phyloP scores from a whole-genome alignment of 1,284 basidiomycete genomes.

The Megacollybia platyphylla region DNA sequence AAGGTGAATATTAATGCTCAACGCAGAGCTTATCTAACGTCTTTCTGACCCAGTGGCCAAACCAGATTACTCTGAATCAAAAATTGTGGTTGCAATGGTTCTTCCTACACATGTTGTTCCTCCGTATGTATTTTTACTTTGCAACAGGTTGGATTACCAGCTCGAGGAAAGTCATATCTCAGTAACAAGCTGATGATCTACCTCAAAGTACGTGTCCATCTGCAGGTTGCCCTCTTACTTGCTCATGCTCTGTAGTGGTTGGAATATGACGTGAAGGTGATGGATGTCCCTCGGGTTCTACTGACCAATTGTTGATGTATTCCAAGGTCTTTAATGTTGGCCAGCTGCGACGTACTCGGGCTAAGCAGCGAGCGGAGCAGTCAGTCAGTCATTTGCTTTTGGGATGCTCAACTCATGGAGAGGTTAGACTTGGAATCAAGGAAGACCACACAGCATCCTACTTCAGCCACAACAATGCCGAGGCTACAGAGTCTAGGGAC shows the following conservation, averaged over 20 bases:
- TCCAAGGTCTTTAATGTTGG: conserved; percentile 95
- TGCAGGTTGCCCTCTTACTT: conserved; percentile 1
- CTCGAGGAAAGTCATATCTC: conserved; percentile 76
- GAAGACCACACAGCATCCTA: conserved; percentile 89
- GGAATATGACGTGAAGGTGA: conserved; percentile 91
- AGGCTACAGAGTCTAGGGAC: conserved; percentile 73
- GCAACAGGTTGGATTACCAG: conserved; percentile 63
- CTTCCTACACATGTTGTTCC: conserved; percentile 13
- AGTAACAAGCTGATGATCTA: conserved; percentile 80
- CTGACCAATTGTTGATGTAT: conserved; percentile 2
- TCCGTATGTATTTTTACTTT: conserved; percentile 14
- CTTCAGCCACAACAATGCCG: conserved; percentile 81
- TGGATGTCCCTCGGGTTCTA: conserved; percentile 1
- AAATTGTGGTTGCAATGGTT: conserved; percentile 98
- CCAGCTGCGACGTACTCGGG: conserved; percentile 83
- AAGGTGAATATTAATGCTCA: conserved; percentile 34
- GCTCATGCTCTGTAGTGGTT: conserved; percentile 63
- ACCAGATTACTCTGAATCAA: conserved; percentile 96
- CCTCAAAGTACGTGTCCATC: conserved; percentile 38
- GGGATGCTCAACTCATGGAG: background rate
- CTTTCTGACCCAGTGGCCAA: conserved; percentile 56
- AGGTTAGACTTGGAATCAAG: conserved; percentile 55
- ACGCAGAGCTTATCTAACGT: conserved; percentile 1
- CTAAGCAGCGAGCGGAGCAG: conserved; percentile 66
- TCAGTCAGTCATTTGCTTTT: conserved; percentile 31